Evolutionary conservation across 2,329 filamentous ascomycete genomes (phyloP).

Genomic region (Exophiala sideris): DNA sequence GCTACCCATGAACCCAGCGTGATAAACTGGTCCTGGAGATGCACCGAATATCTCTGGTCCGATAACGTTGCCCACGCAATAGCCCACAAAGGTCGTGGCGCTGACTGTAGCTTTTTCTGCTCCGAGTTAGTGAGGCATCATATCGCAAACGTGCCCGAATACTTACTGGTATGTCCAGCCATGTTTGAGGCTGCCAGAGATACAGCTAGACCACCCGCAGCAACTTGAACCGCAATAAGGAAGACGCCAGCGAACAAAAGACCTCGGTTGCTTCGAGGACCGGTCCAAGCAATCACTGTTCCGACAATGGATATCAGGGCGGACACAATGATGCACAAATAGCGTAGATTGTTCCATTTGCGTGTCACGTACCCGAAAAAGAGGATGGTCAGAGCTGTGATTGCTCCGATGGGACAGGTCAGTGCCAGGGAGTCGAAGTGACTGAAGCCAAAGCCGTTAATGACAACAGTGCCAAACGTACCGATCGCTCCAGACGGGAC

Average conservation of each 20-base stretch:
- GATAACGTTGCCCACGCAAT: constrained; percentile 3
- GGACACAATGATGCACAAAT: constrained; percentile 40
- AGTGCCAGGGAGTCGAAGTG: constrained; percentile 64
- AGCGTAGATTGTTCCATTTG: constrained; percentile 30
- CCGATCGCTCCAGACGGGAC: constrained; percentile 1
- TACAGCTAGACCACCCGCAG: constrained; percentile 48
- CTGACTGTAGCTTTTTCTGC: constrained; percentile 3
- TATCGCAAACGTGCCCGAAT: neutral
- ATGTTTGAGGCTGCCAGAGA: constrained; percentile 44
- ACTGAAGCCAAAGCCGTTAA: constrained; percentile 65
- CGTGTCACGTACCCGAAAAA: constrained; percentile 37
- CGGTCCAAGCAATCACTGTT: constrained; percentile 42
- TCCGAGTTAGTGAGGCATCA: constrained; percentile 13
- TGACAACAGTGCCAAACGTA: constrained; percentile 67
- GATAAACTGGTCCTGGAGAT: neutral
- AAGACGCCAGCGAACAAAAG: constrained; percentile 49
- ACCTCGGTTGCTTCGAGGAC: constrained; percentile 42
- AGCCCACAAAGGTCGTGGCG: constrained; percentile 1
- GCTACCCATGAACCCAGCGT: constrained; percentile 4
- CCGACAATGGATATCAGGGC: constrained; percentile 43
- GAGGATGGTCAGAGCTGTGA: constrained; percentile 41
- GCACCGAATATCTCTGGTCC: constrained; percentile 3
- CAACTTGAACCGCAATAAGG: constrained; percentile 41
- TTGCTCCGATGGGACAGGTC: constrained; percentile 41
- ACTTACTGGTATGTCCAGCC: constrained; percentile 27